Conservation (phyloP, 148 eudicot species). For the Euryodendron excelsum region DNA sequence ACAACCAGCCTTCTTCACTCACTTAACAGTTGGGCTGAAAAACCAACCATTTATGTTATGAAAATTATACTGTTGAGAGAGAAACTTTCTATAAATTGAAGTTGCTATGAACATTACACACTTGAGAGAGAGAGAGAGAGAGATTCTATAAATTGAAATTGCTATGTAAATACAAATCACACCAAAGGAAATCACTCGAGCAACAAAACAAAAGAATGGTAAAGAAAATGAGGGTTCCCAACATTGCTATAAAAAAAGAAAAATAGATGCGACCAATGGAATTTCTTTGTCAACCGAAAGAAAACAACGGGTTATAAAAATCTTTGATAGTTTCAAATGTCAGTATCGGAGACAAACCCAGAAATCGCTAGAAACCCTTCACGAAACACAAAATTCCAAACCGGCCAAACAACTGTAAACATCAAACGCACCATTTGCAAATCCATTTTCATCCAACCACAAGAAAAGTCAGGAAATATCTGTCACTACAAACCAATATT, state of each 20-base stretch:
- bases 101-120: neutral
- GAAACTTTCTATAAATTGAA: neutral
- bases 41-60: neutral
- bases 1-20: slow-evolving; percentile 10
- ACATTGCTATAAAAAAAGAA: slow-evolving; percentile 1
- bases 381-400: slow-evolving; percentile 25
- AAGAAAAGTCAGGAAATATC: slow-evolving; percentile 32
- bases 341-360: slow-evolving; percentile 20
- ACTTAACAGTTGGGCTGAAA: slow-evolving; percentile 9
- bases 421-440: slow-evolving; percentile 32
- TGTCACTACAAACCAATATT: neutral
- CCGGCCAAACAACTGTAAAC: slow-evolving; percentile 22
- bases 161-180: neutral
- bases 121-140: neutral
- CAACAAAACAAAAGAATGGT: neutral
- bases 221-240: neutral
- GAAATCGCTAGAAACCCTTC: slow-evolving; percentile 34
- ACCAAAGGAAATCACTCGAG: too few relatives aligned
- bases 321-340: slow-evolving; percentile 9
- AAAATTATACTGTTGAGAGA: neutral
- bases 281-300: neutral
- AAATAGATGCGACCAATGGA: neutral
- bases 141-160: neutral
- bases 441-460: slow-evolving; percentile 22
- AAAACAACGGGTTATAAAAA: neutral